Evolutionary conservation across 495 filamentous ascomycete species (phyloP).

Genomic region (Aspergillus conjunctus): DNA sequence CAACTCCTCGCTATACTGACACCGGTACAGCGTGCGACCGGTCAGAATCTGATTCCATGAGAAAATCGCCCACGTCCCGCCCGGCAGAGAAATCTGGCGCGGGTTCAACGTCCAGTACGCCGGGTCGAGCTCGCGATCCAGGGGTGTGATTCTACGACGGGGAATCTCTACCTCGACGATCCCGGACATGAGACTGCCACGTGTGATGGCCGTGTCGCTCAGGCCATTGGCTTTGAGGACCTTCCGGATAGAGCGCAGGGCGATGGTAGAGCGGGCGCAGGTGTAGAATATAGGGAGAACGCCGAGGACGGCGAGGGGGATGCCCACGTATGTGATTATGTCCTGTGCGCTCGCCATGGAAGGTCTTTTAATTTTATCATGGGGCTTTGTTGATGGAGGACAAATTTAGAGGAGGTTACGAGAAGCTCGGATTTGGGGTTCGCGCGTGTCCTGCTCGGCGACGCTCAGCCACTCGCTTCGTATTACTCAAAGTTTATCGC

Average conservation of each 20-base stretch:
- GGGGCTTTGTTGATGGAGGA: too few species aligned
- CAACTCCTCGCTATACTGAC: constrained; percentile 13
- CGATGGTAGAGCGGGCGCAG: constrained; percentile 8
- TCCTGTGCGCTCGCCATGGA: constrained; percentile 2
- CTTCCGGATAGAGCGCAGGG: constrained; percentile 11
- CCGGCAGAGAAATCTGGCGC: constrained; percentile 7
- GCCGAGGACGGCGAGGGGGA: constrained; percentile 11
- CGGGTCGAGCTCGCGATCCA: not conserved
- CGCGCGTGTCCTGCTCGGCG: too few species aligned
- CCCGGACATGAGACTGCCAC: constrained; percentile 7
- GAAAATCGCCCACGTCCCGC: constrained; percentile 5
- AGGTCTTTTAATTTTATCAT: too few species aligned
- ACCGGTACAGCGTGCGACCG: constrained; percentile 4
- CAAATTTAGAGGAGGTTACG: too few species aligned
- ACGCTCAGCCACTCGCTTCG: too few species aligned
- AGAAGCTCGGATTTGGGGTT: too few species aligned
- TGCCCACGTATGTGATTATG: constrained; percentile 10
- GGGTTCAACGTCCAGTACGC: constrained; percentile 7
- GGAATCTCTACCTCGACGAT: constrained; percentile 11
- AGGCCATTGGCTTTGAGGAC: constrained; percentile 4
- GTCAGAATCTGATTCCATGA: constrained; percentile 10
- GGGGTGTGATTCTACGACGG: constrained; percentile 5
- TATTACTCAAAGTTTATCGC: too few species aligned
- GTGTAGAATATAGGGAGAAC: constrained; percentile 14
- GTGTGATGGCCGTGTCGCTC: not conserved